phyloP scores from a whole-genome alignment of 164 flowering plant species.

The Malania oleifera region DNA sequence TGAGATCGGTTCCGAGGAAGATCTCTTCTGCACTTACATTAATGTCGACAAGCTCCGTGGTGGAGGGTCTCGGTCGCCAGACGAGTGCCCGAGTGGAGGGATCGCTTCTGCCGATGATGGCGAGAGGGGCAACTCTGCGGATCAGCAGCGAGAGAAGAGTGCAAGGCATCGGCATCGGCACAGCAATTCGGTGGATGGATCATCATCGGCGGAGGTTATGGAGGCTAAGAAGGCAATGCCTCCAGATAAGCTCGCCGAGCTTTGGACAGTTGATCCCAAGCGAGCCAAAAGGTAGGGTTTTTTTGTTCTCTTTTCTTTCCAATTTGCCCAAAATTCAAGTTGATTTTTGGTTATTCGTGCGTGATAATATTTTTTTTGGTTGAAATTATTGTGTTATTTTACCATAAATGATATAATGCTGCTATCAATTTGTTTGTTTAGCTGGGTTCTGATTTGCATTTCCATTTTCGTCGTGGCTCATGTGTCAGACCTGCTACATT shows the following conservation, averaged over 20 bases:
- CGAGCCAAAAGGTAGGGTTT: slow-evolving; percentile 35
- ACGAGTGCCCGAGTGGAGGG: neutral
- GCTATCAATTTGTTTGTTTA: no score
- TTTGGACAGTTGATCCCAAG: slow-evolving; percentile 39
- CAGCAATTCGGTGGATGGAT: slow-evolving; percentile 31
- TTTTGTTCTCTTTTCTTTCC: no score
- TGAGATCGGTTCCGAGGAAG: no score
- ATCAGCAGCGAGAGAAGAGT: slow-evolving; percentile 10
- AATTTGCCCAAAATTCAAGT: neutral
- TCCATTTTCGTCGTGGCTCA: no score
- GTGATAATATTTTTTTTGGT: no score
- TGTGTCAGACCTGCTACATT: no score
- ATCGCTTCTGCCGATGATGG: slow-evolving; percentile 13
- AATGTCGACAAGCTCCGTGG: slow-evolving; percentile 47
- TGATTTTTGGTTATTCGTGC: no score
- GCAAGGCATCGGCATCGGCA: slow-evolving; percentile 26
- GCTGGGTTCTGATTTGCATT: no score
- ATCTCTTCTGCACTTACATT: slow-evolving; percentile 49
- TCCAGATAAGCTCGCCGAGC: slow-evolving; percentile 43
- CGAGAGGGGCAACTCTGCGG: neutral
- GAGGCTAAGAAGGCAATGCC: slow-evolving; percentile 50
- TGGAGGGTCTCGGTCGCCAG: slow-evolving; percentile 1
- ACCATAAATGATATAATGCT: no score
- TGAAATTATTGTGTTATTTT: no score
- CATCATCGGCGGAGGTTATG: slow-evolving; percentile 18